Conservation (phyloP, 225 moss, liverwort and hornwort species). For the Neckera pumila region DNA sequence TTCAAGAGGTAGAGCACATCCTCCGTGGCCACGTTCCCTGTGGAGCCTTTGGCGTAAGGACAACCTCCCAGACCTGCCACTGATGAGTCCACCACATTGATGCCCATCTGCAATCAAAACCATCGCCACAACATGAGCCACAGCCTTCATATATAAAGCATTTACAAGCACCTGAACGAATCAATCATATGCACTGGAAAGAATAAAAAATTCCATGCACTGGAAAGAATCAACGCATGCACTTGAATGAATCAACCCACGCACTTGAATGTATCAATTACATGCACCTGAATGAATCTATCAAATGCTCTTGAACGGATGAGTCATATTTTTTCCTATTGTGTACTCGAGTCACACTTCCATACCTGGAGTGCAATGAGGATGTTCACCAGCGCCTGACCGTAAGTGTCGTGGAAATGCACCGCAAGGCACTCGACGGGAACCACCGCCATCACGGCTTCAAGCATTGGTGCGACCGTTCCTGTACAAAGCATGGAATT, state of each 20-base stretch:
- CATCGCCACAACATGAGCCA: background rate
- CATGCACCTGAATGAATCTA: background rate
- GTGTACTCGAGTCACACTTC: background rate
- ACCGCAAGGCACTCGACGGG: conserved; percentile 76
- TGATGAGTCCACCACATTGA: conserved; percentile 87
- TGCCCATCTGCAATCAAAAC: conserved; percentile 65
- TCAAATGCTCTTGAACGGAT: background rate
- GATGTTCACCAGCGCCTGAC: conserved; percentile 86
- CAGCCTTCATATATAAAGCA: background rate
- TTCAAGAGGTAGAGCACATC: conserved; percentile 87
- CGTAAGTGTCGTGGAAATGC: conserved; percentile 95
- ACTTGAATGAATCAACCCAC: background rate
- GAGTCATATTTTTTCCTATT: background rate
- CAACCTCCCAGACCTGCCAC: conserved; percentile 92
- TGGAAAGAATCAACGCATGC: background rate
- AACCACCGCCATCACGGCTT: conserved; percentile 72
- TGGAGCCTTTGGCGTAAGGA: conserved; percentile 85
- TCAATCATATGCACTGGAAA: background rate
- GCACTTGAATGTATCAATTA: background rate
- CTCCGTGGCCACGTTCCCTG: conserved; percentile 96
- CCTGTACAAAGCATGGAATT: conserved; percentile 25
- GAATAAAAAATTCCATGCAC: no score
- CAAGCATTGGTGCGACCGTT: conserved; percentile 85
- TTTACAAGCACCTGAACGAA: background rate
- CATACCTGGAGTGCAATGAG: conserved; percentile 86